Evolutionary conservation across 176 grass and related monocot genomes (phyloP), one percentile per base, ranked within the genome.

Genomic region (Ensete glaucum): DNA sequence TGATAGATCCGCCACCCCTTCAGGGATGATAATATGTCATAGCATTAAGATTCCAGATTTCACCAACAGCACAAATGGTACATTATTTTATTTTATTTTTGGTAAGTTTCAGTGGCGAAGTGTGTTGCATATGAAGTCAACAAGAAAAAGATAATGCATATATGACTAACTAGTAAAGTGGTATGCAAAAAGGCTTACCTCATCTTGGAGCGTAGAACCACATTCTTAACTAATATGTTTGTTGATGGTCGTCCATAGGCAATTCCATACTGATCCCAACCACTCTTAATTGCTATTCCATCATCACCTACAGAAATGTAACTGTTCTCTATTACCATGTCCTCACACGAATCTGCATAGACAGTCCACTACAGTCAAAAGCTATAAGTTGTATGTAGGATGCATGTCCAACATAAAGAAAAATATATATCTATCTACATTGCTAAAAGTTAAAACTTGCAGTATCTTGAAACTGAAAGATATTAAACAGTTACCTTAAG

Each of bases 241-340:
- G 82, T 73, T 57, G 89, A 96, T 72, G 93, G 89, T 73, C 84
- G 87, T 13, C 89, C 85, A 88, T 96, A 96, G 75, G 83, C 64
- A 79, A 96, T 92, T 23, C 93, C 93, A 52, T 88, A 96, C 81
- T 90, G 89, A 68, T 96, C 93, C 93, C 93, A 96, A 57, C 93
- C 93, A 81, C 93, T 96, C 76, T 96, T 96, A 83, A 96, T 96
- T 77, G 93, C 93, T 43, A 96, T 88, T 54, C 89, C 89, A 59
- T 96, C 93, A 72, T 96, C 93, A 56, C 93, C 93, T 78, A 89
- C 87, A 84, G 81, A 89, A 78, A 96, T 96, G 29, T 96, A 96
- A 68, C 89, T 90, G 67, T 96, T 96, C 74, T 81, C 82, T 76
- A 96, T 96, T 10, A 92, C 63, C 81, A 92, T 83, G 73, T 92